Base-by-base conservation (phyloP, 208 protist species). In the Herpetomonas muscarum region DNA sequence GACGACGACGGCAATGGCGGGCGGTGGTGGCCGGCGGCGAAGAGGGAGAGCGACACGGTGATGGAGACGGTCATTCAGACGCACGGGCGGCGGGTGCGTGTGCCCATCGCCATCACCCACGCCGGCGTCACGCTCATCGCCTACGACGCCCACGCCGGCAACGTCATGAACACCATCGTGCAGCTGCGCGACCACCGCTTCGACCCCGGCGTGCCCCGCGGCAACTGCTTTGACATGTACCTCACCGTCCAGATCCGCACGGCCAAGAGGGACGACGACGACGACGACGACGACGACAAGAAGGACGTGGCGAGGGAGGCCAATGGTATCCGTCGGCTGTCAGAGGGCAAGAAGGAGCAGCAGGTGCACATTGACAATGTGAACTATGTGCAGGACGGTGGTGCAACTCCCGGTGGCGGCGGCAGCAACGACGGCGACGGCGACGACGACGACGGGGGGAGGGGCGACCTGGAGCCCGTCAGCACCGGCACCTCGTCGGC, bases 141-240 rank as follows among this genome's bases (percentile, higher is more conserved):
- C 61, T 76, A 85, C 37, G 48, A 46, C 22, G 68, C 46, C 21
- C 25, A 70, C 32, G 49, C 57, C 12, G 55, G 53, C 7, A 48
- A 83, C 53, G 68, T 53, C 13, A 50, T 89, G 32, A 72, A 65
- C 15, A 52, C 74, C 2, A 64, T 85, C 9, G 55, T 81, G 26
- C 79, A 87, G 50, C 59, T 87, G 7, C 59, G 55, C 13, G 60
- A 73, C 3, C 32, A 72, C 22, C 79, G 70, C 28, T 91, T 81
- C 47, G 67, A 85, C 34, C 15, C 39, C 0, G 24, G 24, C 1
- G 74, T 87, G n/a, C 59, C 39, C 0, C 26, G 19, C 0, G 15
- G 45, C 29, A 87, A 87, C 66, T 87, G 84, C 53, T n/a, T 61
- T 21, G 51, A 60, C 26, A 63, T 74, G 55, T 72, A 61, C 42